A percentile compares a stretch with the other conserved stretches of the same genome.
These are phyloP conservation scores for Solanum bulbocastanum DNA, from an alignment of 257 asterid genomes.

Conservation along the genomic window DNA sequence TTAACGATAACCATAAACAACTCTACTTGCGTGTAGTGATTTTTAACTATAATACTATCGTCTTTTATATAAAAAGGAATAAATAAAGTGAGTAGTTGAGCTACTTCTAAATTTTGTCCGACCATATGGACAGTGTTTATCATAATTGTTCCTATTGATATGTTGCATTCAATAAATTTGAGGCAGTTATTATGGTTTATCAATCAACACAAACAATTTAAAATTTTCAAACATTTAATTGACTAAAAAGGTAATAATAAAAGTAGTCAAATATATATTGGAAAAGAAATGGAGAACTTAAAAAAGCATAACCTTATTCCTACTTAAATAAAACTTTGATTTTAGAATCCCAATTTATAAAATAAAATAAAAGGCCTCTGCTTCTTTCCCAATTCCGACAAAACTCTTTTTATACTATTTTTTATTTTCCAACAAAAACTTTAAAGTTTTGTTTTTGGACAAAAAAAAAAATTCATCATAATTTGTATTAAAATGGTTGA, in stretches of 20 bases:
- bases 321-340: background rate
- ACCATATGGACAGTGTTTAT: background rate
- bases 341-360: background rate
- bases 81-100: background rate
- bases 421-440: too few relatives aligned
- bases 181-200: background rate
- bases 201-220: background rate
- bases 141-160: background rate
- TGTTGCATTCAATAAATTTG: background rate
- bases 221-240: background rate
- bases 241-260: background rate
- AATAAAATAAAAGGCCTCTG: background rate
- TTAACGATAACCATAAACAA: too few relatives aligned
- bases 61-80: background rate
- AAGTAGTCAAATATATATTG: background rate
- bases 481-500: too few relatives aligned
- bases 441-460: too few relatives aligned
- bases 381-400: too few relatives aligned
- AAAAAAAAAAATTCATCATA: too few relatives aligned
- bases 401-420: too few relatives aligned
- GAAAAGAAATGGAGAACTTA: background rate
- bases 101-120: background rate
- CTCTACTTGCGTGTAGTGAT: too few relatives aligned
- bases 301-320: background rate
- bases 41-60: too few relatives aligned